Evolutionary conservation across 768 basidiomycete species (phyloP).

Genomic region (Psilocybe cubensis): DNA sequence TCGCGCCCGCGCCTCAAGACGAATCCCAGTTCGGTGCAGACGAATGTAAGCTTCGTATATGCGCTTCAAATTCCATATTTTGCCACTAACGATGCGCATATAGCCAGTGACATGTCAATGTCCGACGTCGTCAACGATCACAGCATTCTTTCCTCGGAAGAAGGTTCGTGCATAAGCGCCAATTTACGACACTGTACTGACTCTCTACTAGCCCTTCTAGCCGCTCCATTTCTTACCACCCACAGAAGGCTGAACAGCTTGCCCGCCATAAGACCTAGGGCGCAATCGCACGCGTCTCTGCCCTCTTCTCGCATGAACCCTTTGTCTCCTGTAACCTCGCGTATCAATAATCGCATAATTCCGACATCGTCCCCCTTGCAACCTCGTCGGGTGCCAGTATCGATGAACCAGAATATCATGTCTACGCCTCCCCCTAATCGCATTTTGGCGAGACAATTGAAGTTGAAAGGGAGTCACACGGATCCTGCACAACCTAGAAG

Average conservation of each 20-base stretch:
- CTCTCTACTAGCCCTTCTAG: conserved; percentile 49
- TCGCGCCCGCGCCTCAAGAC: conserved; percentile 52
- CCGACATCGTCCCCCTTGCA: conserved; percentile 37
- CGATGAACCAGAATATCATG: conserved; percentile 40
- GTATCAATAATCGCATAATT: conserved; percentile 28
- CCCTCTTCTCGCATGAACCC: conserved; percentile 33
- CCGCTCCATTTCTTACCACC: conserved; percentile 56
- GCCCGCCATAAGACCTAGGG: conserved; percentile 53
- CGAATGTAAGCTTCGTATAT: conserved; percentile 43
- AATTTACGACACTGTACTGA: conserved; percentile 8
- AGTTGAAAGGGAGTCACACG: conserved; percentile 71
- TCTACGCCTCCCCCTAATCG: conserved; percentile 75
- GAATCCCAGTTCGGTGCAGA: conserved; percentile 49
- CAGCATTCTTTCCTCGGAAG: conserved; percentile 48
- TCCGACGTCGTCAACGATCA: conserved; percentile 53
- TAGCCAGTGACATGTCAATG: conserved; percentile 54
- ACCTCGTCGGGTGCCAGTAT: conserved; percentile 29
- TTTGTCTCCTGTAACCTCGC: conserved; percentile 39
- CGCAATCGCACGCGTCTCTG: conserved; percentile 56
- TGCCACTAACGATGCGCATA: conserved; percentile 42
- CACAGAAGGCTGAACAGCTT: conserved; percentile 31
- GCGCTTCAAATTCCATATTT: conserved; percentile 10
- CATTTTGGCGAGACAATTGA: conserved; percentile 54
- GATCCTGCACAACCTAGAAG: conserved; percentile 64
- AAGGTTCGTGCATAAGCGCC: conserved; percentile 36